Percentiles rank a stretch among this genome's conserved stretches.
Evolutionary conservation across 208 protist genomes (phyloP).

Genomic region (Herpetomonas tarakana): DNA sequence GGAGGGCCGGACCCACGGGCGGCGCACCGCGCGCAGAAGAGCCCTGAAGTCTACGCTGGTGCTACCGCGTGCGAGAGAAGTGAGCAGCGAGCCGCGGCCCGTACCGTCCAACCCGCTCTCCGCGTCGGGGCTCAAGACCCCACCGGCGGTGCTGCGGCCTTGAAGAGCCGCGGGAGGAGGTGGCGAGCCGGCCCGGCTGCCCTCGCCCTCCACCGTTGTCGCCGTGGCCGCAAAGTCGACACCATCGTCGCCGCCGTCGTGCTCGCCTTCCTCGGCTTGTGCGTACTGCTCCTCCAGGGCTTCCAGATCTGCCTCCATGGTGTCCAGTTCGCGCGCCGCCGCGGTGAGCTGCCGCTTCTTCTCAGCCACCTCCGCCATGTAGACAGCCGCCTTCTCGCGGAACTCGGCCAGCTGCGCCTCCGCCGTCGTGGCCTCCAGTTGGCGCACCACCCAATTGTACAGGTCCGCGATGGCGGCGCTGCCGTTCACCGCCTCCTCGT

Average conservation of each 20-base stretch:
- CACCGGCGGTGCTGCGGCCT: no score
- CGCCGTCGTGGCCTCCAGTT: slow-evolving; percentile 35
- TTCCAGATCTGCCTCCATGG: slow-evolving; percentile 37
- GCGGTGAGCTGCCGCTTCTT: slow-evolving; percentile 16
- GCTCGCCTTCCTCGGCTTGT: slow-evolving; percentile 3
- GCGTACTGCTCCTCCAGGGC: slow-evolving; percentile 17
- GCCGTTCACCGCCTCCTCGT: slow-evolving; percentile 47
- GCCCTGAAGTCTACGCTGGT: background rate
- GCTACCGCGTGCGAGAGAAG: background rate
- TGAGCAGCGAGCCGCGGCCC: background rate
- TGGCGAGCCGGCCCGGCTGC: background rate
- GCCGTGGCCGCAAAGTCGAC: background rate
- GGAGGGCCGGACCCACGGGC: background rate
- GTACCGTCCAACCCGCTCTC: background rate
- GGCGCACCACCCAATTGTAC: slow-evolving; percentile 53
- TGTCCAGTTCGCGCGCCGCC: slow-evolving; percentile 17
- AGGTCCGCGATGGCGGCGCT: slow-evolving; percentile 50
- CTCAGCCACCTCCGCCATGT: slow-evolving; percentile 9
- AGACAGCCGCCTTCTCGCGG: slow-evolving; percentile 3
- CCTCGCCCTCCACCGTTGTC: background rate
- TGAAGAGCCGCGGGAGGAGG: background rate
- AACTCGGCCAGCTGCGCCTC: slow-evolving; percentile 12
- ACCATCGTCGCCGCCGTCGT: background rate
- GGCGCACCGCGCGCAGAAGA: background rate
- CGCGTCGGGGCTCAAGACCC: background rate